phyloP scores from a whole-genome alignment of 257 asterid genomes.

The Przewalskia tangutica region DNA sequence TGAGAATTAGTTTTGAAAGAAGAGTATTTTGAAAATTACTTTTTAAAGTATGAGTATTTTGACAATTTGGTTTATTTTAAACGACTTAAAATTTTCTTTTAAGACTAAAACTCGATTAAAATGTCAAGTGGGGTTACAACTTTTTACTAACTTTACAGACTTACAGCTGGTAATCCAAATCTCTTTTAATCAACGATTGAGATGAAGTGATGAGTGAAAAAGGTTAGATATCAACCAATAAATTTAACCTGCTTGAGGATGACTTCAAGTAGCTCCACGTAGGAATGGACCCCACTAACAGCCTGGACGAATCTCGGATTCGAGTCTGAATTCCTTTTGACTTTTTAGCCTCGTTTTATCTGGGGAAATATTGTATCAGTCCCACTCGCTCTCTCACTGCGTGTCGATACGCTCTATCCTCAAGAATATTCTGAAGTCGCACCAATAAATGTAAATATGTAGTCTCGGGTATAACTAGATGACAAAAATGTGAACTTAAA shows the following conservation, averaged over 20 bases:
- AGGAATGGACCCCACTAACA: constrained; percentile 29
- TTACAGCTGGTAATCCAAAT: constrained; percentile 29
- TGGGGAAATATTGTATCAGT: neutral
- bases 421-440: neutral
- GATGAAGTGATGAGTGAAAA: constrained; percentile 12
- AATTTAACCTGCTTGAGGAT: neutral
- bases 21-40: no score
- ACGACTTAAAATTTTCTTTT: neutral
- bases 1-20: no score
- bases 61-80: no score
- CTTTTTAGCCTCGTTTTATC: constrained; percentile 10
- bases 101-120: neutral
- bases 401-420: neutral
- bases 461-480: no score
- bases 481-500: no score
- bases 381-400: constrained; percentile 29
- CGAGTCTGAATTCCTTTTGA: constrained; percentile 34
- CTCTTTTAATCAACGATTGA: constrained; percentile 16
- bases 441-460: no score
- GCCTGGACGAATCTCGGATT: constrained; percentile 57
- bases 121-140: neutral
- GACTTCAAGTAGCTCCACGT: constrained; percentile 47
- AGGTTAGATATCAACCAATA: neutral
- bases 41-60: no score
- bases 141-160: constrained; percentile 8